Conservation (phyloP, 176 grass and related monocot species). For the Rhynchospora tenuis region DNA sequence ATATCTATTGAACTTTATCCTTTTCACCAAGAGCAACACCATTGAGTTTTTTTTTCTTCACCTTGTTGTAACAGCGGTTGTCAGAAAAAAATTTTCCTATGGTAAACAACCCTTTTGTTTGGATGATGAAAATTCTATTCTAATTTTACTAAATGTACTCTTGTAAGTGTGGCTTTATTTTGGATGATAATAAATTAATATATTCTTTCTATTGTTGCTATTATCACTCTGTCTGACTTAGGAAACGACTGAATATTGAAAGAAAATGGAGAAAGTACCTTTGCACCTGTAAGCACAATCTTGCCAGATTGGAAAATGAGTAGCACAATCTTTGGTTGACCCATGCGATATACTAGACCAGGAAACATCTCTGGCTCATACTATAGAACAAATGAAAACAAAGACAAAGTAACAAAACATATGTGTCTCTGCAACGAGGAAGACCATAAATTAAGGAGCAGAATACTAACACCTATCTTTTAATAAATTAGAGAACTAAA, state of each 20-base stretch:
- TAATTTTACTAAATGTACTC: neutral
- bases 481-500: neutral
- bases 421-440: neutral
- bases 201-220: neutral
- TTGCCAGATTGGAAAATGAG: conserved; percentile 37
- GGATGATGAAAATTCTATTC: neutral
- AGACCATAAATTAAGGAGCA: neutral
- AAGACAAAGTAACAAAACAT: neutral
- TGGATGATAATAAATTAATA: neutral
- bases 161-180: neutral
- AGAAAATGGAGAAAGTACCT: conserved; percentile 13
- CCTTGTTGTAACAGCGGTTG: neutral
- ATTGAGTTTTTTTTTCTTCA: neutral
- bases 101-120: neutral
- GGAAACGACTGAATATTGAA: neutral
- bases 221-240: neutral
- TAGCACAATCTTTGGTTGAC: conserved; percentile 33
- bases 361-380: conserved; percentile 39
- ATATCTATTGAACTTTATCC: neutral
- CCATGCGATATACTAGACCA: conserved; percentile 33
- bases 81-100: neutral
- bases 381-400: conserved; percentile 19
- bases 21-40: neutral
- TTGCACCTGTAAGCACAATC: conserved; percentile 29
- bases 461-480: neutral